phyloP scores from a whole-genome alignment of 768 basidiomycete genomes.

The Gymnopilus dilepis region DNA sequence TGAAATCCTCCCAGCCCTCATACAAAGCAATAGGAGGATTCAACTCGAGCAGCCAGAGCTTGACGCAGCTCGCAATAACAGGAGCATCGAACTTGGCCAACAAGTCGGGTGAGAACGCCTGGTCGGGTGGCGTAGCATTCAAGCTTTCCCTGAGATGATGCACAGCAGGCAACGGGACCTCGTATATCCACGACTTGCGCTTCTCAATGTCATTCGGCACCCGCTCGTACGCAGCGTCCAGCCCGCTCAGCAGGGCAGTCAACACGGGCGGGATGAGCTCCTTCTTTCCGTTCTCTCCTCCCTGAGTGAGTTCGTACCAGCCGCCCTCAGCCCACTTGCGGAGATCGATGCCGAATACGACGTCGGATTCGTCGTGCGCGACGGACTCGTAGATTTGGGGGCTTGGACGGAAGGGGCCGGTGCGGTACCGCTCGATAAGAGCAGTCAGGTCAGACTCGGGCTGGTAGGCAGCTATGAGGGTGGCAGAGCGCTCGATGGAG shows the following conservation, averaged over 20 bases:
- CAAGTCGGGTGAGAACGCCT: conserved; percentile 56
- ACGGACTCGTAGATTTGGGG: conserved; percentile 89
- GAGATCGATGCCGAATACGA: conserved; percentile 90
- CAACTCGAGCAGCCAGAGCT: conserved; percentile 91
- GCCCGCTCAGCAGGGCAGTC: conserved; percentile 62
- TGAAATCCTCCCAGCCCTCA: conserved; percentile 92
- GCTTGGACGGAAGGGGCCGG: conserved; percentile 88
- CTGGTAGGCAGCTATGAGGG: conserved; percentile 82
- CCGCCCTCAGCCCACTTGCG: conserved; percentile 90
- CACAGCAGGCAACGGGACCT: conserved; percentile 81
- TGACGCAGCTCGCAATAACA: conserved; percentile 82
- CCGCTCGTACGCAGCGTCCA: conserved; percentile 66
- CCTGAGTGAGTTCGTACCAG: conserved; percentile 62
- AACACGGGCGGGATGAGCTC: conserved; percentile 78
- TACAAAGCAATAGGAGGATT: conserved; percentile 85
- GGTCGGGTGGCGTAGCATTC: conserved; percentile 69
- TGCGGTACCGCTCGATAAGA: conserved; percentile 91
- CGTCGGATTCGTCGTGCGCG: conserved; percentile 81
- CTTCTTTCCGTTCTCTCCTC: conserved; percentile 58
- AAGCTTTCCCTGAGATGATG: conserved; percentile 88
- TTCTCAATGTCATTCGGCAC: conserved; percentile 75
- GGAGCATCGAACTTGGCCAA: conserved; percentile 80
- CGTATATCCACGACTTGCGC: conserved; percentile 94
- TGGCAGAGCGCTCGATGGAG: conserved; percentile 70
- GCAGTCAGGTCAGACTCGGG: conserved; percentile 88